Evolutionary conservation across 768 basidiomycete species (phyloP).

Genomic region (Saitozyma sp.): DNA sequence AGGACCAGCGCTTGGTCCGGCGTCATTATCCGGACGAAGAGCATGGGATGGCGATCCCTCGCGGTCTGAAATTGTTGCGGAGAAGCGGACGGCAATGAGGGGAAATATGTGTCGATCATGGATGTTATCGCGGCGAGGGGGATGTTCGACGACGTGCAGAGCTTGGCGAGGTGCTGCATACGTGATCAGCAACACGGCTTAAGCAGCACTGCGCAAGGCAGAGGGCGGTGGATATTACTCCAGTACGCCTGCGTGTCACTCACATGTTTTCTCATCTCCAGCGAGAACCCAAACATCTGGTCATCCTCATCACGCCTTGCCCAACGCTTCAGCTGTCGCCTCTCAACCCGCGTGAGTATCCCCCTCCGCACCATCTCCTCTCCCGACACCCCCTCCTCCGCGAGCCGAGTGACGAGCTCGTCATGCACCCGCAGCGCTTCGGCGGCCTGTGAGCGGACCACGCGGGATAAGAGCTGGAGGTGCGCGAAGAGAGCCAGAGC

Average conservation of each 20-base stretch:
- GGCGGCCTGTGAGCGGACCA: not conserved
- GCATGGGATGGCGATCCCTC: too few species aligned
- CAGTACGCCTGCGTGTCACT: conserved; percentile 1
- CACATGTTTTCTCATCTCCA: conserved; percentile 21
- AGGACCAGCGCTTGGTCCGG: too few species aligned
- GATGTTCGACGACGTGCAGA: too few species aligned
- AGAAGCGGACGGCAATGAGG: too few species aligned
- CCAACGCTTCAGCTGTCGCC: not conserved
- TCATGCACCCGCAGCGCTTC: conserved; percentile 15
- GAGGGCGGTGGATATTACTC: too few species aligned
- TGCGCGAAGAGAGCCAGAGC: conserved; percentile 24
- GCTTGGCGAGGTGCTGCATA: too few species aligned
- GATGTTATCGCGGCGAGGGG: too few species aligned
- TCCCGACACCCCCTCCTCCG: conserved; percentile 4
- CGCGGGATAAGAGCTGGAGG: conserved; percentile 12
- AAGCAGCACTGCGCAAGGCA: too few species aligned
- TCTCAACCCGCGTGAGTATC: not conserved
- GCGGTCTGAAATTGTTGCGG: too few species aligned
- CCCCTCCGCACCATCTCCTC: conserved; percentile 3
- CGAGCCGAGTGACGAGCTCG: not conserved
- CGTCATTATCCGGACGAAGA: too few species aligned
- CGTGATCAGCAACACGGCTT: too few species aligned
- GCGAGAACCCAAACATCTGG: conserved; percentile 16
- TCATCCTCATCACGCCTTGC: conserved; percentile 12
- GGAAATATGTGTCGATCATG: too few species aligned